Evolutionary conservation across 371 early-diverging fungal species (phyloP).

Genomic region (Mucor piriformis): DNA sequence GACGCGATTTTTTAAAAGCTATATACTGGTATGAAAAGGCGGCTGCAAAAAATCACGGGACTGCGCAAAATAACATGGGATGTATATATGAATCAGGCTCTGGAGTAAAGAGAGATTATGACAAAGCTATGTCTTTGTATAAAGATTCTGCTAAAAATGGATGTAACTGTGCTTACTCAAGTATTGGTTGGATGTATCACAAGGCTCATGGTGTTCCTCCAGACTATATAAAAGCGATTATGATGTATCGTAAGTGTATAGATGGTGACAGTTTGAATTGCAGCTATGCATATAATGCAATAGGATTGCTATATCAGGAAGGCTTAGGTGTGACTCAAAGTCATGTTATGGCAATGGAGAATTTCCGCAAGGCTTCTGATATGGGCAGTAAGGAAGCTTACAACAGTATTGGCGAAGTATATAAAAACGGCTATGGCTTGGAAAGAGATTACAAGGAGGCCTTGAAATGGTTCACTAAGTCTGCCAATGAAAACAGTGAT

Average conservation of each 20-base stretch:
- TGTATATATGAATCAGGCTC: neutral
- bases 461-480: neutral
- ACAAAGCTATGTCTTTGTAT: conserved; percentile 1
- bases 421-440: neutral
- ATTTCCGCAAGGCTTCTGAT: neutral
- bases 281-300: too few species aligned
- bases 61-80: neutral
- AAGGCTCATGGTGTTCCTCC: neutral
- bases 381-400: too few species aligned
- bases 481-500: conserved; percentile 27
- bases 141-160: conserved; percentile 4
- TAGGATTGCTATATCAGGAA: neutral
- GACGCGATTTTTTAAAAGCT: neutral
- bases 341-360: too few species aligned
- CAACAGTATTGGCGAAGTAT: conserved; percentile 1
- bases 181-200: neutral
- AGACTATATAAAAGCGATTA: conserved; percentile 6
- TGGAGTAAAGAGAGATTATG: conserved; percentile 1
- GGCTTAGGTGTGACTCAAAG: neutral
- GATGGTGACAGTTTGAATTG: too few species aligned
- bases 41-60: neutral
- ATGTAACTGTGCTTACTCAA: neutral
- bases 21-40: neutral
- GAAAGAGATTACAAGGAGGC: neutral
- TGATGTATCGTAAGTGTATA: neutral